These are phyloP conservation scores for Zygosaccharomyces sapae DNA, from an alignment of 1,139 yeast genomes.

Conservation along the genomic window DNA sequence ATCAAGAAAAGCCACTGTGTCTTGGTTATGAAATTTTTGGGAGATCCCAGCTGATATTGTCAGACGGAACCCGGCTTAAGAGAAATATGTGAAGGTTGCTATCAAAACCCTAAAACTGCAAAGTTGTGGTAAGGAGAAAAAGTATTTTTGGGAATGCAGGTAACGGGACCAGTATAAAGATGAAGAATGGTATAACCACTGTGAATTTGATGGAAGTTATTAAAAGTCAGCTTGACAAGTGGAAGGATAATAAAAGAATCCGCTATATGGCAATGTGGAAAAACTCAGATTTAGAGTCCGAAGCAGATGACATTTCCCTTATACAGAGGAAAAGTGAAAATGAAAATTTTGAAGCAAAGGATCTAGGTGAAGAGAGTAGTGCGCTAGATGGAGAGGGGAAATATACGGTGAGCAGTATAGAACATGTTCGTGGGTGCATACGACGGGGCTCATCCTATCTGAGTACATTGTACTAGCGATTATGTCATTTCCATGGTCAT, in stretches of 20 bases:
- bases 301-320: neutral
- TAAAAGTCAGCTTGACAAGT: neutral
- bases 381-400: constrained; percentile 30
- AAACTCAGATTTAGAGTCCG: neutral
- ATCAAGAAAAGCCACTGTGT: neutral
- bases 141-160: neutral
- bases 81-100: neutral
- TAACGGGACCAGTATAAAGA: neutral
- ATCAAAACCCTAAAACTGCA: neutral
- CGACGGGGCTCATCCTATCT: constrained; percentile 55
- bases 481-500: constrained; percentile 63
- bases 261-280: neutral
- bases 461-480: constrained; percentile 62
- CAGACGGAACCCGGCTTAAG: neutral
- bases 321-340: neutral
- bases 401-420: constrained; percentile 44
- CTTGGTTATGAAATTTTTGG: neutral
- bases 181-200: neutral
- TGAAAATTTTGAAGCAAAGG: neutral
- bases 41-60: neutral
- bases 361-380: neutral
- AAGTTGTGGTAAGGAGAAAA: neutral
- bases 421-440: constrained; percentile 54
- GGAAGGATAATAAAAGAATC: neutral
- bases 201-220: neutral